Conservation (phyloP, 257 asterid species). For the Penstemon newberryi region DNA sequence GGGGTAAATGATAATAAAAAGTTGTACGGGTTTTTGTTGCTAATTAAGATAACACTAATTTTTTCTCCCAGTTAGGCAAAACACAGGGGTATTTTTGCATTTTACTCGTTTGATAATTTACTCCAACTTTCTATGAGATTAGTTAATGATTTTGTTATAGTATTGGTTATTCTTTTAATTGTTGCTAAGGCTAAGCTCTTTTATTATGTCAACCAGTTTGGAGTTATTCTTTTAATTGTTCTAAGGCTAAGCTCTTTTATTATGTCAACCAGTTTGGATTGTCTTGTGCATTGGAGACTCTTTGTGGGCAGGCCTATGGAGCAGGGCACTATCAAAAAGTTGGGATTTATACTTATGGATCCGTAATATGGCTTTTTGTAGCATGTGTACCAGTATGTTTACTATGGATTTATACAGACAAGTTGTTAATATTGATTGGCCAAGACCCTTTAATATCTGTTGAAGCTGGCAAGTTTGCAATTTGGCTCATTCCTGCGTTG, state of each 20-base stretch:
- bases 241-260: not conserved
- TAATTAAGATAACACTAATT: too few species aligned
- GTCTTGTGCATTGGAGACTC: slow-evolving; percentile 54
- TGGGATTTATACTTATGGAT: slow-evolving; percentile 38
- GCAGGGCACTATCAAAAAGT: slow-evolving; percentile 37
- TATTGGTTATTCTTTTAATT: not conserved
- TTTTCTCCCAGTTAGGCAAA: too few species aligned
- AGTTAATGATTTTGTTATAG: not conserved
- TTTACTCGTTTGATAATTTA: too few species aligned
- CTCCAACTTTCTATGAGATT: not conserved
- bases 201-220: slow-evolving; percentile 30
- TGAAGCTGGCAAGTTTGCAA: slow-evolving; percentile 49
- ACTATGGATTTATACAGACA: slow-evolving; percentile 40
- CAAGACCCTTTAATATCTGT: slow-evolving; percentile 46
- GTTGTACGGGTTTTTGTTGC: too few species aligned
- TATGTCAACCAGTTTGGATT: slow-evolving; percentile 39
- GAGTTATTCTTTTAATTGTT: not conserved
- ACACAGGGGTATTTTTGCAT: too few species aligned
- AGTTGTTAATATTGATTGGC: slow-evolving; percentile 37
- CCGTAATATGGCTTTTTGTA: slow-evolving; percentile 40
- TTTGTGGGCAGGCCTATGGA: slow-evolving; percentile 58
- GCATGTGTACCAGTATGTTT: slow-evolving; percentile 42
- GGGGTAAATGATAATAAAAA: too few species aligned
- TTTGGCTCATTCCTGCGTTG: slow-evolving; percentile 46
- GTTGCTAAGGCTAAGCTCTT: not conserved